Evolutionary conservation across 2,329 filamentous ascomycete genomes (phyloP), one percentile per base, ranked within the genome.

Genomic region (Coccinonectria pachysandricola): DNA sequence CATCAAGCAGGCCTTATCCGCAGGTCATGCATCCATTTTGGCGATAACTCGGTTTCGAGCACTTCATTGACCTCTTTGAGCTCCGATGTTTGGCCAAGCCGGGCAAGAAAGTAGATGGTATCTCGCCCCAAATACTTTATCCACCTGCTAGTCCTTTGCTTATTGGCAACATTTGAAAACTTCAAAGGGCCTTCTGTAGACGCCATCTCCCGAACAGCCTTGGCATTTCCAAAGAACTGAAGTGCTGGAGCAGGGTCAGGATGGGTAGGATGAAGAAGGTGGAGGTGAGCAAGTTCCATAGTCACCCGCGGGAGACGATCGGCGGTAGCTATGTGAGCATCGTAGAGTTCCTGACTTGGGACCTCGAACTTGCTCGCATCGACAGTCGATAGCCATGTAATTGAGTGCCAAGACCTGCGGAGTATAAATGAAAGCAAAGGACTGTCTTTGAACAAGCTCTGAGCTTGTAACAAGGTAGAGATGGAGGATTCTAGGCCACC

Each of bases 301-400:
- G 45, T 43, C 19, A 63, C 46, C 13, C 42, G 41, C 5, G 48
- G 37, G 10, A 64, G 48, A 10, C 52, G 53, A 24, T 58, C 48
- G 12, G 62, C 64, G 4, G 68, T 55, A 20, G 57, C 54, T 19
- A 66, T 54, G 33, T 74, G 73, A 0, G 56, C 49, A 30, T 75
- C 65, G 28, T 71, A 75, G 1, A 69, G 50, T 5, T 50, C 37
- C 12, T 59, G 57, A 1, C 65, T 62, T 0, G 69, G 64, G 7
- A 53, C 53, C 1, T 56, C 50, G 19, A 59, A 53, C 36, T 58
- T 54, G 43, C 59, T 62, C 3, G 62, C 59, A 21, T 65, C 55
- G 7, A 70, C 61, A 0, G 69, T 73, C 0, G 68, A 66, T 12
- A 56, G 43, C 62, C 62, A 69, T 1, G 68, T 68, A 1, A 74